Percentiles rank a stretch among this genome's conserved stretches.
phyloP scores from a whole-genome alignment of 345 rosid genomes.

The Pistacia vera region DNA sequence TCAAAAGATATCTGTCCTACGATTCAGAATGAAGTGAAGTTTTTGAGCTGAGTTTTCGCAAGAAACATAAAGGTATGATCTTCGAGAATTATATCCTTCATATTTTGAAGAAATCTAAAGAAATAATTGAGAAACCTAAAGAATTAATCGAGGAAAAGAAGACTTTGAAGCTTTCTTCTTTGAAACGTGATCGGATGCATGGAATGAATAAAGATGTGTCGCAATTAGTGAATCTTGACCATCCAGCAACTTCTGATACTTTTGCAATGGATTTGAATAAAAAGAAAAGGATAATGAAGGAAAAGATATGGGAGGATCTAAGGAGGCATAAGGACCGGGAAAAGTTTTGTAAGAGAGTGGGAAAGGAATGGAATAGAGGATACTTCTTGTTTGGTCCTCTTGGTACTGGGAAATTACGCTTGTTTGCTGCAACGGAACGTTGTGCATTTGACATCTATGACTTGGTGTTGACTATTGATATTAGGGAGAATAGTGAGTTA shows the following conservation, averaged over 20 bases:
- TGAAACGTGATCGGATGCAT: conserved; percentile 4
- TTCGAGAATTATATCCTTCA: conserved; percentile 27
- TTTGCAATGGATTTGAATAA: conserved; percentile 28
- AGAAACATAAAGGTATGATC: conserved; percentile 35
- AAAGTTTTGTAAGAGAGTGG: no score
- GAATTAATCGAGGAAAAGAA: conserved; percentile 18
- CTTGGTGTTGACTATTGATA: no score
- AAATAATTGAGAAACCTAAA: not conserved
- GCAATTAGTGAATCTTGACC: conserved; percentile 35
- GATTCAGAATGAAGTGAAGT: not conserved
- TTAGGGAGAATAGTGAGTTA: no score
- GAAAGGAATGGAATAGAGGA: no score
- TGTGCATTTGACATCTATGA: no score
- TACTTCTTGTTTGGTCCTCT: no score
- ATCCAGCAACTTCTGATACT: conserved; percentile 33
- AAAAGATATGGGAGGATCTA: no score
- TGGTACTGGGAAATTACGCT: no score
- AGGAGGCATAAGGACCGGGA: no score
- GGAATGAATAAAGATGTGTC: conserved; percentile 23
- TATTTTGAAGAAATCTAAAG: conserved; percentile 21
- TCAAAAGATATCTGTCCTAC: not conserved
- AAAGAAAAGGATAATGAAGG: conserved; percentile 19
- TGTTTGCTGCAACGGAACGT: no score
- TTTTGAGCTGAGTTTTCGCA: conserved; percentile 38
- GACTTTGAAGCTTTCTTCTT: conserved; percentile 25